Percentiles rank a stretch among this genome's conserved stretches.
These are phyloP conservation scores for Botrytis deweyae DNA, from an alignment of 2,329 filamentous ascomycete genomes.

Conservation along the genomic window DNA sequence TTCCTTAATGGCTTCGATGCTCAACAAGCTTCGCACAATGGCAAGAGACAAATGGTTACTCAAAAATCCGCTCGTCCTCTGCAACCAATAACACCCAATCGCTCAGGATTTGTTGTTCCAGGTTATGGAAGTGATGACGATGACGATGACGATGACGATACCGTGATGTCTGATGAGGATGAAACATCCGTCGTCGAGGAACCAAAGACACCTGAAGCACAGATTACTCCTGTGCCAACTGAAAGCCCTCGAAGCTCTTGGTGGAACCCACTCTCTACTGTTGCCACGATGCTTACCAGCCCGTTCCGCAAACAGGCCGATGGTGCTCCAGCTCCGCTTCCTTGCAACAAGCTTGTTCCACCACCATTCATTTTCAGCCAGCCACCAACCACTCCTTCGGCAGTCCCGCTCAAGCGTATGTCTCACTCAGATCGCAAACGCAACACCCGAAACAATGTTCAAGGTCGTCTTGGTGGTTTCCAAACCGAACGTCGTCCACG, in stretches of 20 bases:
- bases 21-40: neutral
- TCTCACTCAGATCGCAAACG: conserved; percentile 21
- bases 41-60: neutral
- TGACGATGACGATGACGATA: neutral
- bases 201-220: conserved; percentile 8
- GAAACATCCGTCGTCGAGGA: neutral
- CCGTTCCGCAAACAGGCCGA: conserved; percentile 12
- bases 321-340: neutral
- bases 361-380: conserved; percentile 14
- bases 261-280: conserved; percentile 2
- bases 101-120: neutral
- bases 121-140: neutral
- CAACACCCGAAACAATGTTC: neutral
- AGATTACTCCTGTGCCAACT: neutral
- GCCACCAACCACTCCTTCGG: conserved; percentile 6
- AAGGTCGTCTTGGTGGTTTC: conserved; percentile 3
- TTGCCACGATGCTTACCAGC: conserved; percentile 3
- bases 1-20: conserved; percentile 20
- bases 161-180: neutral
- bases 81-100: neutral
- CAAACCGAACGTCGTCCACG: conserved; percentile 16
- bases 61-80: neutral
- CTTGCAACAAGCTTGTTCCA: neutral
- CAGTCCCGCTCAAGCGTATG: neutral
- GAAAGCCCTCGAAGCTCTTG: neutral